Base-by-base conservation (phyloP, 345 rosid species). In the Gossypium rotundifolium region DNA sequence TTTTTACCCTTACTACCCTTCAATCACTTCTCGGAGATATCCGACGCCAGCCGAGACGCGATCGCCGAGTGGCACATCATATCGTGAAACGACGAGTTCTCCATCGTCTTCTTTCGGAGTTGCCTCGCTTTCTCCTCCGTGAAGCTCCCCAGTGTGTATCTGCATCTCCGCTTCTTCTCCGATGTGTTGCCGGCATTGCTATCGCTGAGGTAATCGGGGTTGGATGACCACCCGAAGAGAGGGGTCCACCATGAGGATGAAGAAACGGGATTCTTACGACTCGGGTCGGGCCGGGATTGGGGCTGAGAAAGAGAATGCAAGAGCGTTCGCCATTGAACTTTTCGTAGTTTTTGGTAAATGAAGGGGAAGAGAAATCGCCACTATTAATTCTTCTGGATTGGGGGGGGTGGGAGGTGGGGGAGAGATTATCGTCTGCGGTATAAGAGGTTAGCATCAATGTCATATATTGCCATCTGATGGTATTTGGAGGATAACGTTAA, bases 21-120 rank as follows among this genome's bases (percentile, higher is more conserved):
- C 33, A 42, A 46, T 55, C 58, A 78, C 64, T 84, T 55, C 49
- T 65, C 79, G 76, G 88, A 80, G 54, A 76, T 46, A 44, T 91
- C 90, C n/a, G 85, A 86, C 14, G 91, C 96, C 49, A 91, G 86
- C 7, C 93, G 83, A 12, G 96, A 83, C 0, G 93, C 96, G 70
- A 91, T 87, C 27, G 90, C 87, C 2, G 93, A 91, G 80, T 90
- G 96, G 77, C 87, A 90, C 96, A 88, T 90, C 54, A 83, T 71
- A 55, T 88, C 93, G 79, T 90, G 93, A 72, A 88, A 88, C 54
- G 95, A 57, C 48, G 79, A 75, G 9, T 74, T 79, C 77, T 85
- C 89, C 57, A 70, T 70, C 17, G 83, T 85, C 84, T 86, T 85
- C 87, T 60, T 79, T 42, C 93, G 73, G 2, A 91, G 88, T 76